These are phyloP conservation scores for Darksidea phi DNA, from an alignment of 495 filamentous ascomycete species.

Conservation along the genomic window DNA sequence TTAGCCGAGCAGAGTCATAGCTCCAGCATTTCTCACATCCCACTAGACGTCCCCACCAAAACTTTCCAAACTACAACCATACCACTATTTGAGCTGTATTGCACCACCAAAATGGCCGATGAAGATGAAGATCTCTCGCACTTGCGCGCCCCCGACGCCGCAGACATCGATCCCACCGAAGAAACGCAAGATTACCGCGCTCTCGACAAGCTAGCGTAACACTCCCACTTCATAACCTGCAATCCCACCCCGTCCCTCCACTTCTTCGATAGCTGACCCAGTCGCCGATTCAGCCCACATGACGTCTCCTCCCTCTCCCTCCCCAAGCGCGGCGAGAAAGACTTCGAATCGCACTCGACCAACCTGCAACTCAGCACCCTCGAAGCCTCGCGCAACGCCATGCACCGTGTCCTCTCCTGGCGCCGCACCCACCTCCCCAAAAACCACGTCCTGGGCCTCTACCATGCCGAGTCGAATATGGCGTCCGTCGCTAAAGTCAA, in stretches of 20 bases:
- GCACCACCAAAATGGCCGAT: slow-evolving; percentile 42
- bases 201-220: slow-evolving; percentile 60
- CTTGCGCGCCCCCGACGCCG: slow-evolving; percentile 17
- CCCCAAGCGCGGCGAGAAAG: slow-evolving; percentile 85
- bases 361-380: slow-evolving; percentile 72
- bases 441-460: slow-evolving; percentile 55
- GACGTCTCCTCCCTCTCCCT: slow-evolving; percentile 47
- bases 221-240: no score
- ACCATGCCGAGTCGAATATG: slow-evolving; percentile 50
- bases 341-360: slow-evolving; percentile 93
- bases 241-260: slow-evolving; percentile 13
- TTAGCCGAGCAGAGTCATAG: slow-evolving; percentile 22
- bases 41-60: background rate
- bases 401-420: slow-evolving; percentile 81
- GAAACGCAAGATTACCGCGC: slow-evolving; percentile 88
- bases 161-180: slow-evolving; percentile 69
- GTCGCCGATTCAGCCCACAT: slow-evolving; percentile 3
- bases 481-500: slow-evolving; percentile 50
- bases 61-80: background rate
- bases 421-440: slow-evolving; percentile 64
- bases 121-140: slow-evolving; percentile 44
- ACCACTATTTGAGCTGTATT: background rate
- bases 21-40: background rate
- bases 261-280: slow-evolving; percentile 17
- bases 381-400: slow-evolving; percentile 76